Base-by-base conservation (phyloP, 2,329 filamentous ascomycete genomes). In the Ascochyta fabae region DNA sequence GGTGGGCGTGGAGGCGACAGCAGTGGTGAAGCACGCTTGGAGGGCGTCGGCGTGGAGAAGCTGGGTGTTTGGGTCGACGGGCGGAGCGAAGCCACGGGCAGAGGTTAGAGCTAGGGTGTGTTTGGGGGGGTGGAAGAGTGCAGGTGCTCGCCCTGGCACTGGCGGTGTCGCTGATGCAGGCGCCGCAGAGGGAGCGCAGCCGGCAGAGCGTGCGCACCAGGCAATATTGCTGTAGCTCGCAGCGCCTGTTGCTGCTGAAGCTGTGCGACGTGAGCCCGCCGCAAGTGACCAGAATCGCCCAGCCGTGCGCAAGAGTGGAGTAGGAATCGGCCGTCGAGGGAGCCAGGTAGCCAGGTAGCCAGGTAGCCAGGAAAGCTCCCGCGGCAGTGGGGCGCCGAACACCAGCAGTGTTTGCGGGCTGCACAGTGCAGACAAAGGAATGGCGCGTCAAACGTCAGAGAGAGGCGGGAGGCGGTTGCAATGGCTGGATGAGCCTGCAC, bases 241-340 rank as follows among this genome's bases (percentile, higher is more conserved):
- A 47, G 47, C 45, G 53, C 53, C 53, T 35, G 53, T 53, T 48
- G 58, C 44, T 59, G 62, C 51, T 68, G 64, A 70, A 66, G 65
- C 65, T 69, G 72, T 74, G 71, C 67, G 65, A 75, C 71, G 42
- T 49, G 55, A 53, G 36, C 55, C 50, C 29, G 41, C 53, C 62
- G 60, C 61, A 65, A 51, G 44, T 53, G 65, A 69, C 74, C 72
- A 75, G 48, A 50, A 34, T 27, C 33, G 63, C 68, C 65, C 67
- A 68, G 66, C 29, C 55, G 29, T 50, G 52, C 51, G 53, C 43
- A 56, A 48, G 54, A 31, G 29, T 31, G 29, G 29, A 31, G 29
- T 31, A 31, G 29, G 29, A 13, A 5, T 31, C 29, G 29, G 12
- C 13, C 29, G 29, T 5, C 10, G 29, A 5, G 12, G 29, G 29